A percentile compares a stretch with the other conserved stretches of the same genome.
These are phyloP conservation scores for Ochetophila trinervis DNA, from an alignment of 306 rosid genomes.

Conservation along the genomic window DNA sequence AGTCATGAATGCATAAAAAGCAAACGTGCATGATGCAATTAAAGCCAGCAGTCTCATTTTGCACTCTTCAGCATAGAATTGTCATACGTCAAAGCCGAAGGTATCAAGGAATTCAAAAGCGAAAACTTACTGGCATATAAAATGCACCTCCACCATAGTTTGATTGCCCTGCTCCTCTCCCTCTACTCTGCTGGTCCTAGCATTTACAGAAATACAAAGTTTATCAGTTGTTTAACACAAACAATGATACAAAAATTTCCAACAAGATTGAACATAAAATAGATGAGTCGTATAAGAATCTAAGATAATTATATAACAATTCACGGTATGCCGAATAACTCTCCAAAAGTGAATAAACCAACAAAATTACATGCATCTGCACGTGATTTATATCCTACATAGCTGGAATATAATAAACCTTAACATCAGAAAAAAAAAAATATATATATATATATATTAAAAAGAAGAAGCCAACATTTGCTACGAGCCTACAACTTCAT, in stretches of 20 bases:
- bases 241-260: not conserved
- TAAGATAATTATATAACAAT: not conserved
- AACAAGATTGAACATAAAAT: not conserved
- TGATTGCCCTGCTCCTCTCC: slow-evolving; percentile 46
- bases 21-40: not conserved
- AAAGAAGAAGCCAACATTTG: no score
- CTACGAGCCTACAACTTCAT: no score
- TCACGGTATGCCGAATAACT: not conserved
- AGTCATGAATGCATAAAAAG: not conserved
- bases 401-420: no score
- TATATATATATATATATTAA: no score
- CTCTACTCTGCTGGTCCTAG: slow-evolving; percentile 41
- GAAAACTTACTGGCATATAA: slow-evolving; percentile 57
- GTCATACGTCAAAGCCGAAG: slow-evolving; percentile 1
- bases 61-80: not conserved
- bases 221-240: slow-evolving; percentile 2
- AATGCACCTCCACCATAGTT: slow-evolving; percentile 64
- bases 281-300: not conserved
- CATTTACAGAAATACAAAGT: slow-evolving; percentile 17
- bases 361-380: not conserved
- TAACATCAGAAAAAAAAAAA: no score
- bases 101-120: slow-evolving; percentile 17
- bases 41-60: not conserved
- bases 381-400: not conserved
- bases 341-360: no score